Base-by-base conservation (phyloP, 805 yeast species). In the Candida parachauliodes region DNA sequence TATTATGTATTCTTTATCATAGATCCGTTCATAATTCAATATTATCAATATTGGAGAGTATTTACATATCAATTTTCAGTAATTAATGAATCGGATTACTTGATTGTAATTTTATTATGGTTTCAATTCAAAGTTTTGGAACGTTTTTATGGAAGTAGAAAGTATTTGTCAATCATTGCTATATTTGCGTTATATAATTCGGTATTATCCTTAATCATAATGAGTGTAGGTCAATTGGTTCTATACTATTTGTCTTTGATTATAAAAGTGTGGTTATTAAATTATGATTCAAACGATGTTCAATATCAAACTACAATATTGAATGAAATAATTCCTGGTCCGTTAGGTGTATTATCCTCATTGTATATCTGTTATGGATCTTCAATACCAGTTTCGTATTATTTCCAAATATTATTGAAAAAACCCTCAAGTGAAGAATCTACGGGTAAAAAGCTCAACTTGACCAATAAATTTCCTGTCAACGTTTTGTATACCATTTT, bases 1-100 rank as follows among this genome's bases (percentile, higher is more conserved):
- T 68, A 71, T 28, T 50, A 60, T 32, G 69, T 73, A 41, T 46
- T 52, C 5, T 57, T 76, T 15, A 51, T 70, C 8, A 64, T 72
- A 34, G 73, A 68, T 41, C 88, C 88, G 2, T 77, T 70, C 48
- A 63, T 81, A 8, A 48, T 67, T 2, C 65, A 71, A 41, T 79
- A 80, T 61, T 37, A 53, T 9, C 88, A 81, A 45, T 79, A 69
- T 50, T 80, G 82, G 75, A 58, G 86, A 36, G 51, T 76, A 7
- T 31, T 68, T 6, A 51, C 70, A 5, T 71, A 66, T 46, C 86
- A 78, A 50, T 19, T 74, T 9, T 61, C 74, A n/a, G 74, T 76
- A 35, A 63, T 75, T 30, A 79, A 76, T 50, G 84, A 79, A 51
- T 70, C 81, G 4, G 84, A 81, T 54, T 76, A 70, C 41, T 40